Evolutionary conservation across 768 basidiomycete genomes (phyloP), one percentile per base, ranked within the genome.

Genomic region (Ramaria sp.): DNA sequence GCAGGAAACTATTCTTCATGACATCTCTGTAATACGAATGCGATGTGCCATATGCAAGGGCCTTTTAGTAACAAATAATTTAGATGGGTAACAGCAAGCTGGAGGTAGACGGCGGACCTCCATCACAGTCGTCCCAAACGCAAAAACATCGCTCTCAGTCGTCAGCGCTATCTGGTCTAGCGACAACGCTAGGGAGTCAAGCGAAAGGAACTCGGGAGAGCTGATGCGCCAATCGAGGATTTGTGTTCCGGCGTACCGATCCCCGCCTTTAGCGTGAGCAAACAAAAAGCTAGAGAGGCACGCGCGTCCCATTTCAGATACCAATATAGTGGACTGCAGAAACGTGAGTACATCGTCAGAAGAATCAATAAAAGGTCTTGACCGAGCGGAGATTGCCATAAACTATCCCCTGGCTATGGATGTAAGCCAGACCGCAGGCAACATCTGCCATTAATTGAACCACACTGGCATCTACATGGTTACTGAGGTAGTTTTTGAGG

Each of bases 401-500:
- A 10, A 55, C 27, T 9, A 57, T 41, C n/a, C 41, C 27, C 13
- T 34, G 32, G 28, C 18, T 42, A 34, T 48, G 42, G 16, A 53
- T 18, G 47, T 45, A 39, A 3, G 44, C 52, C 20, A 49, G 25
- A 30, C 32, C 43, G 28, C 34, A 22, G 20, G 52, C 47, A 25
- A 56, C 27, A 25, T 44, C 48, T 30, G 55, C 27, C 44, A 83
- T 80, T 62, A 83, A 61, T 44, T 66, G 67, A 30, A 81, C 60
- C 50, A 75, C 67, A 56, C 80, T 72, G 5, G 61, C 72, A 3
- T 60, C 61, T 0, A 71, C 67, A 51, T 75, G 59, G 47, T 61
- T 64, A 54, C 69, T 70, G 56, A 81, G 64, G 61, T 79, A 82
- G 22, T 72, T 64, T 51, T 68, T 70, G 51, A 82, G 67, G 7